Evolutionary conservation across 306 rosid species (phyloP).

Genomic region (Vigna trinervia): DNA sequence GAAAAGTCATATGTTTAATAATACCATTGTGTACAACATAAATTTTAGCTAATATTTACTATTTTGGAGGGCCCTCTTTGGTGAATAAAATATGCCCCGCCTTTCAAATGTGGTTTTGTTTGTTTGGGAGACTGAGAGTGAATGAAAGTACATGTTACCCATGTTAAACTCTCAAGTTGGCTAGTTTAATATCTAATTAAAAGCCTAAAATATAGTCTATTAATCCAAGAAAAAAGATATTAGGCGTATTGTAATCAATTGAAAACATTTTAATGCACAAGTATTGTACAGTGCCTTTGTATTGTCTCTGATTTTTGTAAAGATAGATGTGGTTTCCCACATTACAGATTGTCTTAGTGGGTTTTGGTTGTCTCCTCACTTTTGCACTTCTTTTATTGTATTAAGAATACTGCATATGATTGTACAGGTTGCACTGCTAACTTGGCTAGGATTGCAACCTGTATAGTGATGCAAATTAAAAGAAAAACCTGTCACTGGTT

Average conservation of each 20-base stretch:
- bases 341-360: no score
- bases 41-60: slow-evolving; percentile 12
- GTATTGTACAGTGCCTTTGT: neutral
- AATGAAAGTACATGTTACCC: neutral
- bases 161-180: neutral
- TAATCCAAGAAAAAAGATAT: slow-evolving; percentile 12
- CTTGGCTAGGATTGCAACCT: no score
- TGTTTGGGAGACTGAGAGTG: neutral
- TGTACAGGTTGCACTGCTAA: no score
- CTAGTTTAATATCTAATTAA: slow-evolving; percentile 24
- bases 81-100: neutral
- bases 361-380: no score
- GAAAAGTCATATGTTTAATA: neutral
- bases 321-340: no score
- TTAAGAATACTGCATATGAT: no score
- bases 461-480: no score
- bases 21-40: neutral
- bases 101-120: slow-evolving; percentile 5
- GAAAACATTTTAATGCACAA: slow-evolving; percentile 22
- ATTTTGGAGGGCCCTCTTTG: slow-evolving; percentile 17
- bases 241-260: slow-evolving; percentile 3
- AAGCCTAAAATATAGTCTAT: neutral
- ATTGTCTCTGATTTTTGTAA: no score
- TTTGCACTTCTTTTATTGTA: no score
- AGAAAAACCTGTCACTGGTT: neutral